Base-by-base conservation (phyloP, 1,284 basidiomycete species). In the Pholiota adiposa region DNA sequence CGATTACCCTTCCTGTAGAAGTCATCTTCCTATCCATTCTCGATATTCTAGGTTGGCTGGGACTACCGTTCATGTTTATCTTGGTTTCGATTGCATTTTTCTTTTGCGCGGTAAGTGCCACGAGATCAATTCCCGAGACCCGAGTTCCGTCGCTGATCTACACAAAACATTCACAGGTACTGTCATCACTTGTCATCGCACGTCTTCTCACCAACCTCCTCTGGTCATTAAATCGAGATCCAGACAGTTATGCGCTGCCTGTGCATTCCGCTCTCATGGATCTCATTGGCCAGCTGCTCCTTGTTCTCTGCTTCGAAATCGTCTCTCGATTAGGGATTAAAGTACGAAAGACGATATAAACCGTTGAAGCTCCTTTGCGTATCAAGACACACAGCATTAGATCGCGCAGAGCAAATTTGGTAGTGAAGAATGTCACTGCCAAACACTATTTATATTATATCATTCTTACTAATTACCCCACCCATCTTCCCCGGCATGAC, bases 221-320 rank as follows among this genome's bases (percentile, higher is more conserved):
- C 40, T 98, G 96, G 96, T 84, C 83, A 21, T 85, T 81, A 59
- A 82, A 88, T 38, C 83, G 90, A 50, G 97, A 98, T 72, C 97
- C 97, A 11, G 96, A 97, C 73, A 91, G 92, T 75, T 97, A 98
- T 73, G 94, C 94, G 1, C 78, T 98, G 18, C 97, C 97, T 2
- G 86, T 97, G 38, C 93, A 97, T 65, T 94, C 93, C 1, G 92
- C 94, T 0, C 72, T 94, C 36, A 89, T 98, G 76, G 97, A 99
- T 73, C 87, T 98, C 50, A 75, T 94, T n/a, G 95, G 94, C 7
- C 96, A 98, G 73, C 73, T 92, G 8, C 76, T 97, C 18, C 85
- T 98, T 4, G 90, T 90, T 3, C 68, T 85, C 1, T 91, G 89
- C 69, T 93, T 90, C 65, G 83, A 88, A 72, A 74, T 91, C 46